phyloP scores from a whole-genome alignment of 345 rosid species.

The Rubroshorea leprosula region DNA sequence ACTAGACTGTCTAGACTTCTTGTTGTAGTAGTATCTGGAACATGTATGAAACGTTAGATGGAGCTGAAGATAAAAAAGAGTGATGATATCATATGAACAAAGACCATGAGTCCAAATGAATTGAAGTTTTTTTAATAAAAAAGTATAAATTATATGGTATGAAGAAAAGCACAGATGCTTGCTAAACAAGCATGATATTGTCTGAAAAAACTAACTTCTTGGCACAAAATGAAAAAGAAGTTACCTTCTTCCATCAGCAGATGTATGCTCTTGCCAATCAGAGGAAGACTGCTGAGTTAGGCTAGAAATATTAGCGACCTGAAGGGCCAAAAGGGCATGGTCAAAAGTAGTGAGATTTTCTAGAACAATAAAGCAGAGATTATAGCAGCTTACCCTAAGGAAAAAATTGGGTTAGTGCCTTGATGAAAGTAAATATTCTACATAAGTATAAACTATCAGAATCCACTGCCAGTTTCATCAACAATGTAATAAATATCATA shows the following conservation, averaged over 20 bases:
- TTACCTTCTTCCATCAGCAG: conserved; percentile 89
- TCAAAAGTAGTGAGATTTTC: conserved; percentile 5
- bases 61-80: background rate
- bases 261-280: conserved; percentile 94
- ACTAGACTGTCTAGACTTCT: conserved; percentile 86
- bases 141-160: background rate
- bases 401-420: background rate
- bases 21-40: conserved; percentile 88
- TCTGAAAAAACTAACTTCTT: background rate
- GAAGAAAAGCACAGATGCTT: background rate
- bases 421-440: no score
- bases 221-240: background rate
- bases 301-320: conserved; percentile 38
- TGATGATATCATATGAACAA: background rate
- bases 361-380: conserved; percentile 4
- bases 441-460: background rate
- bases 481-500: background rate
- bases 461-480: background rate
- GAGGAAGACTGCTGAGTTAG: conserved; percentile 49
- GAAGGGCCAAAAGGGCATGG: conserved; percentile 8
- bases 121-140: background rate
- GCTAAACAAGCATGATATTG: background rate
- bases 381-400: background rate
- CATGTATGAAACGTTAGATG: conserved; percentile 2
- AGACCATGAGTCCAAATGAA: background rate